Percentiles rank a stretch among this genome's conserved stretches.
phyloP scores from a whole-genome alignment of 257 asterid genomes.

The Vinca minor region DNA sequence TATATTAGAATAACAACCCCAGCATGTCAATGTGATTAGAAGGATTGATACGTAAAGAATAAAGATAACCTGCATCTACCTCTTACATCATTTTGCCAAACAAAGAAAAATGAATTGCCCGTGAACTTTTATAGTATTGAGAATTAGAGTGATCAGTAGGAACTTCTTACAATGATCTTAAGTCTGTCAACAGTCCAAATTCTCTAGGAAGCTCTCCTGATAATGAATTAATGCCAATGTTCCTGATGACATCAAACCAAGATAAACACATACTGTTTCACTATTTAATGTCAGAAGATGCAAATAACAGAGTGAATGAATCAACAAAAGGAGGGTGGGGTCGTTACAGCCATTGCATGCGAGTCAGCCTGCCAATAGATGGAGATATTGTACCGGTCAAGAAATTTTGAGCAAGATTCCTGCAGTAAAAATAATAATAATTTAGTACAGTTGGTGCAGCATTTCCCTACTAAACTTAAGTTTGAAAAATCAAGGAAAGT shows the following conservation, averaged over 20 bases:
- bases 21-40: background rate
- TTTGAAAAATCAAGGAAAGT: too few species aligned
- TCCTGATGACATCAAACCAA: conserved; percentile 29
- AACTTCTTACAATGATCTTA: conserved; percentile 43
- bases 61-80: background rate
- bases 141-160: background rate
- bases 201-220: conserved; percentile 69
- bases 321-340: background rate
- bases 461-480: too few species aligned
- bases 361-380: conserved; percentile 44
- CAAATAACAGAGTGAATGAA: background rate
- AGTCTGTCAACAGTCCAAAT: conserved; percentile 52
- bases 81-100: too few species aligned
- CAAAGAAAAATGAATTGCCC: background rate
- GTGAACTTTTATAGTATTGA: background rate
- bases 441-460: too few species aligned
- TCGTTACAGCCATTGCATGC: conserved; percentile 59
- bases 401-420: conserved; percentile 49
- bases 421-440: conserved; percentile 20
- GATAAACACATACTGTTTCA: background rate
- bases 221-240: conserved; percentile 43
- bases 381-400: conserved; percentile 57
- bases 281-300: background rate
- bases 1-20: background rate
- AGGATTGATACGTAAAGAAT: background rate